Conservation (phyloP, 805 yeast species). For the Ogataea pilisensis region DNA sequence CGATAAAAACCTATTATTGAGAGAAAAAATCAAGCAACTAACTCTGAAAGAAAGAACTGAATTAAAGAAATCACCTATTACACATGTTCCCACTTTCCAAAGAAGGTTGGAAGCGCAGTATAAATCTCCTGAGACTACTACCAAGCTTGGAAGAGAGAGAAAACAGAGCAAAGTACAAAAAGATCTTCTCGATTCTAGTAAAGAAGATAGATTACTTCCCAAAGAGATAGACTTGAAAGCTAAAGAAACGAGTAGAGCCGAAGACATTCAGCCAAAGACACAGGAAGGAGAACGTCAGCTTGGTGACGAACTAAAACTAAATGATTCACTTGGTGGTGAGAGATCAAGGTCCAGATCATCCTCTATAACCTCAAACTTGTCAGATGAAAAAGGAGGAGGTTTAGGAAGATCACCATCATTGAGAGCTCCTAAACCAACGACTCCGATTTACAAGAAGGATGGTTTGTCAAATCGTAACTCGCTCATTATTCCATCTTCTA, state of each 20-base stretch:
- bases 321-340: constrained; percentile 1
- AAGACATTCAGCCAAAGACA: constrained; percentile 11
- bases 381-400: neutral
- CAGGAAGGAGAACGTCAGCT: constrained; percentile 22
- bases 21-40: constrained; percentile 23
- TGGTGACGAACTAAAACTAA: constrained; percentile 16
- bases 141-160: constrained; percentile 22
- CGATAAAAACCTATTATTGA: constrained; percentile 30
- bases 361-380: constrained; percentile 2
- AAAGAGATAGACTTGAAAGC: constrained; percentile 20
- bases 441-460: constrained; percentile 1
- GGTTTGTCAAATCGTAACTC: constrained; percentile 6
- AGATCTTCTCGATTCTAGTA: constrained; percentile 22
- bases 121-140: constrained; percentile 24
- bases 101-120: constrained; percentile 22
- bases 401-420: constrained; percentile 8
- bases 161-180: constrained; percentile 23
- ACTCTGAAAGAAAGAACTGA: constrained; percentile 20
- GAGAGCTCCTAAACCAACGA: constrained; percentile 3
- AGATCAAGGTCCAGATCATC: constrained; percentile 16
- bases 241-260: constrained; percentile 11
- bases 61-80: constrained; percentile 8
- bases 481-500: neutral
- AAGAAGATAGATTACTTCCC: constrained; percentile 19
- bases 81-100: constrained; percentile 7